Percentiles rank a stretch among this genome's conserved stretches.
These are phyloP conservation scores for Cercospora zeae-maydis DNA, from an alignment of 2,329 filamentous ascomycete species.

Conservation along the genomic window DNA sequence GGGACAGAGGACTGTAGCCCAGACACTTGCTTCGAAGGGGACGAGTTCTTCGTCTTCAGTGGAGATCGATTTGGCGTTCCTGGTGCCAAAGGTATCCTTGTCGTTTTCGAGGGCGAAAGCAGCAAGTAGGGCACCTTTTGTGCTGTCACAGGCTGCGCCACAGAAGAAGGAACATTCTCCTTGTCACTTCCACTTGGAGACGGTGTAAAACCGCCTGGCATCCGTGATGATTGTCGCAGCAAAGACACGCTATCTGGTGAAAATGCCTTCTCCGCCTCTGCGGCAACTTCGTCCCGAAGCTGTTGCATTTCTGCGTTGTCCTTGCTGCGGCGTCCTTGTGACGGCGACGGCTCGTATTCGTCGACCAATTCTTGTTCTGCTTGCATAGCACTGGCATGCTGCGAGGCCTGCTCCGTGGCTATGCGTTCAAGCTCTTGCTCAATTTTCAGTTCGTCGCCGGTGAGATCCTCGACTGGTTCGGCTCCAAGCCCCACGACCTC, in stretches of 20 bases:
- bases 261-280: constrained; percentile 16
- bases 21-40: constrained; percentile 47
- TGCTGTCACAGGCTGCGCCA: constrained; percentile 29
- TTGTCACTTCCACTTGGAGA: constrained; percentile 39
- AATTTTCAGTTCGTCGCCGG: constrained; percentile 31
- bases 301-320: constrained; percentile 24
- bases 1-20: constrained; percentile 51
- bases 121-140: constrained; percentile 30
- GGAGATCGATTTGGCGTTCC: constrained; percentile 38
- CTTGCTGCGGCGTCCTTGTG: constrained; percentile 26
- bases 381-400: constrained; percentile 23
- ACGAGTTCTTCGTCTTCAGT: constrained; percentile 21
- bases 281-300: constrained; percentile 23
- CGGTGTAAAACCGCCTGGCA: constrained; percentile 22
- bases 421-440: constrained; percentile 35
- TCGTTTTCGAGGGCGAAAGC: constrained; percentile 34
- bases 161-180: constrained; percentile 36
- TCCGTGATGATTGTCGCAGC: constrained; percentile 8
- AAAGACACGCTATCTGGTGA: constrained; percentile 12
- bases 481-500: constrained; percentile 15
- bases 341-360: constrained; percentile 39
- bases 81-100: constrained; percentile 43
- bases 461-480: constrained; percentile 22
- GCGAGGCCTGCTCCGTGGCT: constrained; percentile 28
- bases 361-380: constrained; percentile 33